Conservation (phyloP, 352 stramenopile genomes). For the Pythium chondricola region DNA sequence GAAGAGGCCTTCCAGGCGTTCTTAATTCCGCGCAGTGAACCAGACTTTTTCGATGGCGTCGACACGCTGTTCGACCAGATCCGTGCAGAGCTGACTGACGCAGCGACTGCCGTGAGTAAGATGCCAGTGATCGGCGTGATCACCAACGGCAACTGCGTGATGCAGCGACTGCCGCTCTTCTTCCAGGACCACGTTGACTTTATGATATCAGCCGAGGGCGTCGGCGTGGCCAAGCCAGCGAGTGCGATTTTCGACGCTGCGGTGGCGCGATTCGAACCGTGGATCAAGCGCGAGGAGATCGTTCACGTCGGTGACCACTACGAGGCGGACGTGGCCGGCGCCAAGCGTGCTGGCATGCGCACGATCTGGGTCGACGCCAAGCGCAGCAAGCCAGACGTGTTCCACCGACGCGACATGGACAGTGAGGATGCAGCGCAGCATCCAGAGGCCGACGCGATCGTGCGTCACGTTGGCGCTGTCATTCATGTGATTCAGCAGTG, state of each 20-base stretch:
- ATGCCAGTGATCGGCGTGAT: constrained; percentile 39
- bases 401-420: constrained; percentile 23
- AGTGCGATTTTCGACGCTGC: constrained; percentile 53
- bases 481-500: constrained; percentile 36
- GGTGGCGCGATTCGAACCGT: constrained; percentile 26
- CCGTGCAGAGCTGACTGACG: constrained; percentile 17
- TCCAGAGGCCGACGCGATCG: constrained; percentile 50
- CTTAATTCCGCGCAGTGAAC: constrained; percentile 44
- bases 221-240: constrained; percentile 39
- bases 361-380: constrained; percentile 61
- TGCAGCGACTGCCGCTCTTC: constrained; percentile 32
- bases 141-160: constrained; percentile 70
- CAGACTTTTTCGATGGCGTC: constrained; percentile 54
- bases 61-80: constrained; percentile 39
- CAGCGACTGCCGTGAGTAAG: not conserved
- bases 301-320: constrained; percentile 79
- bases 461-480: constrained; percentile 40
- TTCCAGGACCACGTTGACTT: constrained; percentile 42
- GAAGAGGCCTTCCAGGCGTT: constrained; percentile 57
- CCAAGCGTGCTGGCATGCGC: constrained; percentile 49
- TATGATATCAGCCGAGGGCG: constrained; percentile 46
- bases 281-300: constrained; percentile 28
- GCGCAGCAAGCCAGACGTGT: constrained; percentile 33
- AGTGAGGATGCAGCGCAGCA: constrained; percentile 26
- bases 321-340: constrained; percentile 56